Percentiles rank a stretch among this genome's conserved stretches.
These are phyloP conservation scores for Skeletonema costatum DNA, from an alignment of 108 stramenopile species.

Conservation along the genomic window DNA sequence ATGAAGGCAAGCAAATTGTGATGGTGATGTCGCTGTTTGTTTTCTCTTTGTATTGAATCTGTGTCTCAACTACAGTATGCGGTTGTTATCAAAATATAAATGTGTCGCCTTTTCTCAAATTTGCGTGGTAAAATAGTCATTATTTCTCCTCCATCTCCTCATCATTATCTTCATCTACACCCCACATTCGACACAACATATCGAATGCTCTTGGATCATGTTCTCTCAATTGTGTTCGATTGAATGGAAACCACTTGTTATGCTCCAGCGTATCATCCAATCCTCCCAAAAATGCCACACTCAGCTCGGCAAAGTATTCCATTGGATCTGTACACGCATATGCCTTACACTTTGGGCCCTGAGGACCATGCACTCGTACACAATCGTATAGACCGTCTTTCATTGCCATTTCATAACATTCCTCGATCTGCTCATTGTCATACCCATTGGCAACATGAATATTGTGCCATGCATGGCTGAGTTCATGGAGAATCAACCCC, in stretches of 20 bases:
- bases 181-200: conserved; percentile 74
- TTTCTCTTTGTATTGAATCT: too few species aligned
- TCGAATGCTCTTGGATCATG: conserved; percentile 89
- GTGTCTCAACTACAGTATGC: too few species aligned
- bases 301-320: conserved; percentile 94
- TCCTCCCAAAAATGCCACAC: conserved; percentile 85
- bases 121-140: too few species aligned
- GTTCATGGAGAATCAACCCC: conserved; percentile 83
- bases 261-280: conserved; percentile 57
- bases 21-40: background rate
- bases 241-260: conserved; percentile 94
- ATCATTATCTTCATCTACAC: background rate
- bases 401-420: conserved; percentile 81
- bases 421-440: conserved; percentile 65
- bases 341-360: conserved; percentile 60
- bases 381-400: conserved; percentile 79
- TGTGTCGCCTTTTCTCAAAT: too few species aligned
- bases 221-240: conserved; percentile 67
- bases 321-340: conserved; percentile 87
- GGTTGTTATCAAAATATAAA: too few species aligned
- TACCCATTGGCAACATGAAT: conserved; percentile 67
- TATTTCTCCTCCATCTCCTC: too few species aligned
- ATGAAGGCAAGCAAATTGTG: conserved; percentile 37
- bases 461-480: conserved; percentile 87
- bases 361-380: conserved; percentile 68